Conservation (phyloP, 2,329 filamentous ascomycete genomes). For the Allantophomopsis lycopodina region DNA sequence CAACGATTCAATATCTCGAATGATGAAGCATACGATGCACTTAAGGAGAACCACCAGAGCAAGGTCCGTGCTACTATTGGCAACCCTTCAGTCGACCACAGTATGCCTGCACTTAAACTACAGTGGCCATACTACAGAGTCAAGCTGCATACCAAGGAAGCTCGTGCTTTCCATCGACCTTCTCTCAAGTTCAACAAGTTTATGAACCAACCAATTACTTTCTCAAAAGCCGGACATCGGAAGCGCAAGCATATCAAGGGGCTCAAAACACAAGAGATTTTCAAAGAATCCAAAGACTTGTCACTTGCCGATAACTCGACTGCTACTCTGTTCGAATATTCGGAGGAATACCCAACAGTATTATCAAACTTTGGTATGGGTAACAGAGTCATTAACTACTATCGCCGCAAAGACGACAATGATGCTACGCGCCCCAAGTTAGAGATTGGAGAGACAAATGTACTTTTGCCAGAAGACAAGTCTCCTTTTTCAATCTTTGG, state of each 20-base stretch:
- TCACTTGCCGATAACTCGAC: constrained; percentile 82
- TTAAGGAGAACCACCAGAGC: constrained; percentile 94
- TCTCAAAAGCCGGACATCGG: constrained; percentile 56
- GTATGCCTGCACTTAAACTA: constrained; percentile 77
- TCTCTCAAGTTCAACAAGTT: constrained; percentile 58
- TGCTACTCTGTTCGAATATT: constrained; percentile 84
- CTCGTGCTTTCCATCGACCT: constrained; percentile 76
- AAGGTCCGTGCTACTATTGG: constrained; percentile 89
- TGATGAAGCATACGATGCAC: constrained; percentile 84
- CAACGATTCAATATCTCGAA: constrained; percentile 93
- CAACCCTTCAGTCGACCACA: constrained; percentile 87
- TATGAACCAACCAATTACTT: constrained; percentile 53
- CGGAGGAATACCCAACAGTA: constrained; percentile 82
- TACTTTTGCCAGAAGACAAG: constrained; percentile 84
- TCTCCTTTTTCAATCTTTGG: constrained; percentile 95
- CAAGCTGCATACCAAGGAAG: constrained; percentile 56
- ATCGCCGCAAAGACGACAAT: constrained; percentile 65
- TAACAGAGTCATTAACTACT: constrained; percentile 91
- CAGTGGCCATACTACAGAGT: constrained; percentile 96
- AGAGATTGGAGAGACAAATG: constrained; percentile 78
- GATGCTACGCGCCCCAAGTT: constrained; percentile 26
- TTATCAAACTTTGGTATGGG: constrained; percentile 98
- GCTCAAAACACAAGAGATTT: constrained; percentile 65
- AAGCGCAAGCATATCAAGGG: constrained; percentile 78
- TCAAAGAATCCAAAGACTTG: constrained; percentile 66